phyloP scores from a whole-genome alignment of 371 early-diverging fungal species.

The Saksenaea oblongispora region DNA sequence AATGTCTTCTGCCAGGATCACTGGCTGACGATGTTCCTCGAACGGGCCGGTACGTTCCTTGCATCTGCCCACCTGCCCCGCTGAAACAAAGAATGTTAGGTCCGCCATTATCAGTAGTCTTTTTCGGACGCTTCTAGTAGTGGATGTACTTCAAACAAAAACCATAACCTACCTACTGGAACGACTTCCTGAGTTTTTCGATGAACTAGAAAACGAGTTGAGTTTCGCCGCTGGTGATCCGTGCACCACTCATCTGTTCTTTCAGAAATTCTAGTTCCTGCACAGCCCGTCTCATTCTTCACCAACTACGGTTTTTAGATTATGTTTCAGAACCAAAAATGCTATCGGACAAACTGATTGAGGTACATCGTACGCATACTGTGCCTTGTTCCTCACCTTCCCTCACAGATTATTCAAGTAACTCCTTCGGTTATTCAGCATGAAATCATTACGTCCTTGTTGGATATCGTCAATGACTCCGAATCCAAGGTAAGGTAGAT shows the following conservation, averaged over 20 bases:
- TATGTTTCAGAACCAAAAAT: conserved; percentile 67
- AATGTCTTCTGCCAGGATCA: conserved; percentile 35
- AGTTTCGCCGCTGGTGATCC: not conserved
- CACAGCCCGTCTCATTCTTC: conserved; percentile 67
- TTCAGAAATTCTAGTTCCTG: conserved; percentile 45
- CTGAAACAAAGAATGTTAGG: not conserved
- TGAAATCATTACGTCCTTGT: conserved; percentile 74
- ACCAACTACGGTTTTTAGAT: conserved; percentile 81
- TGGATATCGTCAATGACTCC: conserved; percentile 79
- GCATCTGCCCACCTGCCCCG: not conserved
- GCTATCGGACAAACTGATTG: conserved; percentile 69
- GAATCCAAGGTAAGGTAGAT: conserved; percentile 63
- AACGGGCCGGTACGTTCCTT: conserved; percentile 16
- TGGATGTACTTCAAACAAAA: conserved; percentile 64
- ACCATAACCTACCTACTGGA: conserved; percentile 66
- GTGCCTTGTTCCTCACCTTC: not conserved
- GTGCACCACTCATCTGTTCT: not conserved
- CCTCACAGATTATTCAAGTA: conserved; percentile 55
- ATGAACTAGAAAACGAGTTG: conserved; percentile 58
- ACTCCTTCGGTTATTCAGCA: conserved; percentile 69
- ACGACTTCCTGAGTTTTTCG: conserved; percentile 64
- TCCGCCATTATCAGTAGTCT: conserved; percentile 53
- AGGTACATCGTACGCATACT: conserved; percentile 35
- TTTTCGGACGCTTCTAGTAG: conserved; percentile 60
- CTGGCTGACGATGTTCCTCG: conserved; percentile 19